These are phyloP conservation scores for Citropsis articulata DNA, from an alignment of 345 rosid species.

Conservation along the genomic window DNA sequence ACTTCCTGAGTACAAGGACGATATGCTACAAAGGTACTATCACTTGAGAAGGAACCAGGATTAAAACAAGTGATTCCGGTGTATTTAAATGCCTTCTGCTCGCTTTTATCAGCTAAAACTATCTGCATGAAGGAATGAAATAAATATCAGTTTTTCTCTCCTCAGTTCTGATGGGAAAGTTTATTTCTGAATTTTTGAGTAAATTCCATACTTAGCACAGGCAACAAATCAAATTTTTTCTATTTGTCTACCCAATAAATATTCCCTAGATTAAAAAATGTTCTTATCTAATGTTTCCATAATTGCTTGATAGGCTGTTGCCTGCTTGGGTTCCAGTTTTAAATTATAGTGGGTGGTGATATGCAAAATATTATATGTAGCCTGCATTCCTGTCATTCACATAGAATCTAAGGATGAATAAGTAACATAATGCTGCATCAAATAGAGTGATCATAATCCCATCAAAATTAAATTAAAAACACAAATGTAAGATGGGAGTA, in stretches of 20 bases:
- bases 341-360: not conserved
- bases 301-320: not conserved
- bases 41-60: constrained; percentile 81
- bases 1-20: constrained; percentile 79
- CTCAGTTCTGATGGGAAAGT: not conserved
- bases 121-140: constrained; percentile 46
- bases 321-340: not conserved
- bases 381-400: not conserved
- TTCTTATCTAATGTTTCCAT: not conserved
- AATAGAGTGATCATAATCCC: not conserved
- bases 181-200: not conserved
- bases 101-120: constrained; percentile 75
- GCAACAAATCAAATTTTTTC: not conserved
- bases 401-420: not conserved
- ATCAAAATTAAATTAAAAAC: constrained; percentile 7
- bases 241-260: not conserved
- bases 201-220: not conserved
- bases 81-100: constrained; percentile 76
- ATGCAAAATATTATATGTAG: not conserved
- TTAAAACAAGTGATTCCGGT: constrained; percentile 84
- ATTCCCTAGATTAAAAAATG: not conserved
- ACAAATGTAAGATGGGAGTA: not conserved
- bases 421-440: not conserved
- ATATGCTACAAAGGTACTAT: constrained; percentile 74
- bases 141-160: constrained; percentile 2